phyloP scores from a whole-genome alignment of 768 basidiomycete genomes.

The Pleurotus salmoneostramineus region DNA sequence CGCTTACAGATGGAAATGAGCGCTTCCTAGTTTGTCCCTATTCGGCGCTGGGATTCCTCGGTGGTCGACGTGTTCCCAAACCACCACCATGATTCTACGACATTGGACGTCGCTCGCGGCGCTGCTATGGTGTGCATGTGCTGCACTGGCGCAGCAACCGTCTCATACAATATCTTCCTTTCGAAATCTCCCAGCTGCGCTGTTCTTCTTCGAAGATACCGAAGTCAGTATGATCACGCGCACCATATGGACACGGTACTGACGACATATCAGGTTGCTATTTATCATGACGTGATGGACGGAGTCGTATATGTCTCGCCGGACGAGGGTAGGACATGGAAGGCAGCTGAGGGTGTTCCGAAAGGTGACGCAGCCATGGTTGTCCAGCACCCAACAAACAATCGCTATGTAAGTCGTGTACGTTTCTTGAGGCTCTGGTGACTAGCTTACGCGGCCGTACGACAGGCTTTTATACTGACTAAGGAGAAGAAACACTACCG shows the following conservation, averaged over 20 bases:
- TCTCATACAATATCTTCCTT: constrained; percentile 50
- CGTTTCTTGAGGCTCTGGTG: neutral
- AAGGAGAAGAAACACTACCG: constrained; percentile 76
- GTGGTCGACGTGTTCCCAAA: neutral
- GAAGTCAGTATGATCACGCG: constrained; percentile 46
- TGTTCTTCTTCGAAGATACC: constrained; percentile 95
- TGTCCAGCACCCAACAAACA: constrained; percentile 85
- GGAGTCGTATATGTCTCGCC: constrained; percentile 74
- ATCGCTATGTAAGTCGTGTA: constrained; percentile 54
- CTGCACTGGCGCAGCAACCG: constrained; percentile 37
- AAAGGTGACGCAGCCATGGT: constrained; percentile 63
- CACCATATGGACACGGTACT: constrained; percentile 8
- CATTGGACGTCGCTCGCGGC: neutral
- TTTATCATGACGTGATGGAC: constrained; percentile 74
- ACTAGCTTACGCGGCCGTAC: too few relatives aligned
- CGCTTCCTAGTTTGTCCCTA: too few relatives aligned
- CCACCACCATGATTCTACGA: constrained; percentile 1
- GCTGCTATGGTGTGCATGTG: neutral
- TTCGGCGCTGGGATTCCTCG: too few relatives aligned
- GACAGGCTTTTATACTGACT: constrained; percentile 85
- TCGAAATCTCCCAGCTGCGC: constrained; percentile 63
- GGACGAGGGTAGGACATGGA: constrained; percentile 81
- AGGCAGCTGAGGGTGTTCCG: constrained; percentile 46
- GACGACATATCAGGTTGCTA: constrained; percentile 36
- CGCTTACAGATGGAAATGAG: too few relatives aligned